These are phyloP conservation scores for Rosa chinensis DNA, from an alignment of 306 rosid genomes.

Conservation along the genomic window DNA sequence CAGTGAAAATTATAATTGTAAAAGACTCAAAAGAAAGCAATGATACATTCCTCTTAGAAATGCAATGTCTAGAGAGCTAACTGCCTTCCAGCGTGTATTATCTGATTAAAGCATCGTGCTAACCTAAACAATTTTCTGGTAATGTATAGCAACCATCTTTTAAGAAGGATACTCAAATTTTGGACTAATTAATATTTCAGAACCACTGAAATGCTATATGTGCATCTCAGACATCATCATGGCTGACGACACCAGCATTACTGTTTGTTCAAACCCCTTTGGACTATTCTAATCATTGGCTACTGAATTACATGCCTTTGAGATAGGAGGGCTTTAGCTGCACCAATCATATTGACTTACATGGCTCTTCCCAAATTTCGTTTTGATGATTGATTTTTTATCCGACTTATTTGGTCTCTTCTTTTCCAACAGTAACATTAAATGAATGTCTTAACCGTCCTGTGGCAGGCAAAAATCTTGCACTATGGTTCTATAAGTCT, in stretches of 20 bases:
- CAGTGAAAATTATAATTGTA: not conserved
- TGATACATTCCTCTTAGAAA: not conserved
- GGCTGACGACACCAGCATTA: slow-evolving; percentile 6
- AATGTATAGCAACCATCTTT: not conserved
- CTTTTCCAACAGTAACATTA: not conserved
- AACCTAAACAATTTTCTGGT: slow-evolving; percentile 2
- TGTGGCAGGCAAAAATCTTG: slow-evolving; percentile 79
- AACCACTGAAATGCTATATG: not conserved
- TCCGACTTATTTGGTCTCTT: not conserved
- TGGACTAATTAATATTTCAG: not conserved
- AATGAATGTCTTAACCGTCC: not conserved
- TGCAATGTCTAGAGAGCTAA: not conserved
- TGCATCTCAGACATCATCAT: slow-evolving; percentile 8
- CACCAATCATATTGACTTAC: not conserved
- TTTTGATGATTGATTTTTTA: slow-evolving; percentile 10
- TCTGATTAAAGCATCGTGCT: slow-evolving; percentile 21
- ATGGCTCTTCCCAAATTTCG: not conserved
- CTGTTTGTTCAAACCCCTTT: not conserved
- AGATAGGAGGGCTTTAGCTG: not conserved
- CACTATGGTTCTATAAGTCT: slow-evolving; percentile 97
- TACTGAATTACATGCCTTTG: not conserved
- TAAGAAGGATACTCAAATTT: slow-evolving; percentile 13
- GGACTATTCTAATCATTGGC: not conserved
- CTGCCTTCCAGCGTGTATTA: slow-evolving; percentile 4
- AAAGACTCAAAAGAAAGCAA: not conserved